Evolutionary conservation across 305 asterid genomes (phyloP).

Genomic region (Fraxinus platypoda): DNA sequence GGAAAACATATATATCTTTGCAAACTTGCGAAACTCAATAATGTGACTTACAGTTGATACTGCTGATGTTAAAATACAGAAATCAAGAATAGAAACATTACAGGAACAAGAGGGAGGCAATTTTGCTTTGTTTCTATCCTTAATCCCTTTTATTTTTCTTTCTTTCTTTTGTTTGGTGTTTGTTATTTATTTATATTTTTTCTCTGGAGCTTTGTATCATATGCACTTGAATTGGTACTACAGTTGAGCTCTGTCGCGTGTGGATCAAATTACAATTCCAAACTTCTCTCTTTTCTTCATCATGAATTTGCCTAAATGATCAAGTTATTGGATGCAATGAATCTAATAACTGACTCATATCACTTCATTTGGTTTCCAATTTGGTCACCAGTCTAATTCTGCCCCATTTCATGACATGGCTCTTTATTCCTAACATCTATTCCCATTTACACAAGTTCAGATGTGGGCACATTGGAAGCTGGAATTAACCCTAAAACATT

Average conservation of each 20-base stretch:
- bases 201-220: neutral
- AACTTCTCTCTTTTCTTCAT: neutral
- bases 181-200: neutral
- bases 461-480: neutral
- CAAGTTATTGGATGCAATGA: conserved; percentile 5
- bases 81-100: neutral
- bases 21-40: neutral
- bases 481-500: neutral
- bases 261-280: neutral
- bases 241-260: neutral
- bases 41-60: neutral
- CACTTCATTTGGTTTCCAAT: neutral
- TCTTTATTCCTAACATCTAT: neutral
- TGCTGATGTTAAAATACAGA: neutral
- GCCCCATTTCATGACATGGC: neutral
- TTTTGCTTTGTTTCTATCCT: neutral
- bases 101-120: neutral
- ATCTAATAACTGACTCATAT: neutral
- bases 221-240: neutral
- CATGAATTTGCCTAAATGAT: neutral
- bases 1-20: neutral
- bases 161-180: neutral
- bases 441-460: neutral
- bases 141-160: neutral
- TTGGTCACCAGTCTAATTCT: neutral